Evolutionary conservation across 2,329 filamentous ascomycete genomes (phyloP).

Genomic region (Fusarium mundagurra): DNA sequence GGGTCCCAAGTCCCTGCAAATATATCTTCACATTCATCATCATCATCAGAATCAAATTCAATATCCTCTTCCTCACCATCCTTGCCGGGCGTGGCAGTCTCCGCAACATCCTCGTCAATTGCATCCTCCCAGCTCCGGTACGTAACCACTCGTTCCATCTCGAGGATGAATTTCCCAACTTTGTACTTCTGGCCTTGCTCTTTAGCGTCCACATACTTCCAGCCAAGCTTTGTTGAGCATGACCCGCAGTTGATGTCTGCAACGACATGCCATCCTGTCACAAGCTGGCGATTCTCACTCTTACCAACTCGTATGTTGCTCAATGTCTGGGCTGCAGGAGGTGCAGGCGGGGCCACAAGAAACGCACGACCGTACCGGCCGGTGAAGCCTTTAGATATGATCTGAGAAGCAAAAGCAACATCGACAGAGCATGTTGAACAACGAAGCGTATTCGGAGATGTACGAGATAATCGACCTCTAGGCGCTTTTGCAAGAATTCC

Average conservation of each 20-base stretch:
- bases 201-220: slow-evolving; percentile 74
- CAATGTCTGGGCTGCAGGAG: slow-evolving; percentile 48
- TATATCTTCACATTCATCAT: slow-evolving; percentile 74
- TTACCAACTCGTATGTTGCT: slow-evolving; percentile 66
- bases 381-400: slow-evolving; percentile 73
- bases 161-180: slow-evolving; percentile 74
- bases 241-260: slow-evolving; percentile 69
- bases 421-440: slow-evolving; percentile 69
- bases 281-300: slow-evolving; percentile 65
- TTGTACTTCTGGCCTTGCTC: slow-evolving; percentile 72
- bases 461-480: slow-evolving; percentile 50
- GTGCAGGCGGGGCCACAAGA: slow-evolving; percentile 60
- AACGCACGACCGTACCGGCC: slow-evolving; percentile 72
- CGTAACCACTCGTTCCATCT: slow-evolving; percentile 66
- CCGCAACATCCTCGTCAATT: slow-evolving; percentile 15
- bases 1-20: slow-evolving; percentile 71
- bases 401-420: slow-evolving; percentile 68
- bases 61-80: slow-evolving; percentile 46
- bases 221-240: slow-evolving; percentile 68
- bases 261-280: slow-evolving; percentile 71
- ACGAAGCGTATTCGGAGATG: slow-evolving; percentile 64
- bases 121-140: slow-evolving; percentile 61
- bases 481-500: slow-evolving; percentile 19
- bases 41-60: slow-evolving; percentile 70
- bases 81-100: slow-evolving; percentile 11